These are phyloP conservation scores for Hortiboletus flavorubellus DNA, from an alignment of 768 basidiomycete species.

Conservation along the genomic window DNA sequence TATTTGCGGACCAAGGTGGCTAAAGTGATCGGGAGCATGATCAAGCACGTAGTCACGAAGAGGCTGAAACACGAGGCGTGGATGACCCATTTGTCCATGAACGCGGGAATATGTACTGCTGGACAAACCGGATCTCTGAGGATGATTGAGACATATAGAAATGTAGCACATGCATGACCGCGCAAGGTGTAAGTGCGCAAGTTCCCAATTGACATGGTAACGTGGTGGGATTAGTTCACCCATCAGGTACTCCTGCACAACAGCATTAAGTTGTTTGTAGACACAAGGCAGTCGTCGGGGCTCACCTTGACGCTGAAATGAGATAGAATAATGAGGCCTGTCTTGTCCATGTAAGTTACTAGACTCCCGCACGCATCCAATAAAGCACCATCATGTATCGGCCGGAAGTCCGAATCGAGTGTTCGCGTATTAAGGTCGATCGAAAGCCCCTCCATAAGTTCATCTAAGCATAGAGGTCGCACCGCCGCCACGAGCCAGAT, in stretches of 20 bases:
- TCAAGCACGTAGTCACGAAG: not conserved
- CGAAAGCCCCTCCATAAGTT: not conserved
- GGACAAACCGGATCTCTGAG: not conserved
- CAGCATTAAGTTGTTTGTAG: too few relatives aligned
- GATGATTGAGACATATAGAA: not conserved
- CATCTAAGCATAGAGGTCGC: not conserved
- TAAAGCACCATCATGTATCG: not conserved
- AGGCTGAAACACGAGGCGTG: not conserved
- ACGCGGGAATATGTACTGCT: not conserved
- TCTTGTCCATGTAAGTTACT: not conserved
- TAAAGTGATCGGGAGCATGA: not conserved
- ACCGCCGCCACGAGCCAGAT: not conserved
- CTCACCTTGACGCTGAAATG: constrained; percentile 1
- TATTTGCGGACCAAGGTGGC: not conserved
- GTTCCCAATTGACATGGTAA: not conserved
- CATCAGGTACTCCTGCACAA: not conserved
- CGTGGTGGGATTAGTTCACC: not conserved
- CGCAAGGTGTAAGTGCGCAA: not conserved
- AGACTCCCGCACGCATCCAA: not conserved
- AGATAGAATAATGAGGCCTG: not conserved
- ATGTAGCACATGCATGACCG: not conserved
- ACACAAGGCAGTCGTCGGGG: too few relatives aligned
- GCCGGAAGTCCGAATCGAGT: not conserved
- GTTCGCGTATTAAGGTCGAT: not conserved
- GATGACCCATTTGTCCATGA: too few relatives aligned